phyloP scores from a whole-genome alignment of 1,139 yeast species.

The Yamadazyma membranifaciens region DNA sequence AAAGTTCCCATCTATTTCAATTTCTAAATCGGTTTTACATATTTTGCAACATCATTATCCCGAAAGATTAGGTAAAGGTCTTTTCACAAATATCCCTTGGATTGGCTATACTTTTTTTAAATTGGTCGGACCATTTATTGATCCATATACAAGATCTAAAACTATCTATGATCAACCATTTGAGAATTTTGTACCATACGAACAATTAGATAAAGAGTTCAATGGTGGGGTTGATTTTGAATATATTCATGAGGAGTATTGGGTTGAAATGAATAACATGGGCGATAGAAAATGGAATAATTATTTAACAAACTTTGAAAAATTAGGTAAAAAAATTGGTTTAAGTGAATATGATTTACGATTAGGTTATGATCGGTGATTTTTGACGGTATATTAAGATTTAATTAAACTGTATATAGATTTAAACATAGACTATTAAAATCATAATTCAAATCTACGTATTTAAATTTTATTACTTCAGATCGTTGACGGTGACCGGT shows the following conservation, averaged over 20 bases:
- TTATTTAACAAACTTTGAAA: slow-evolving; percentile 61
- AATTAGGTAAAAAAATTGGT: slow-evolving; percentile 72
- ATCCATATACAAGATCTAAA: slow-evolving; percentile 90
- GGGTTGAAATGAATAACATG: slow-evolving; percentile 68
- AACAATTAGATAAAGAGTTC: slow-evolving; percentile 79
- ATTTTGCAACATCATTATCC: slow-evolving; percentile 95
- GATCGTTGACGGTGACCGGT: no score
- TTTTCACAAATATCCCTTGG: slow-evolving; percentile 90
- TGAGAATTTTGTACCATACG: slow-evolving; percentile 72
- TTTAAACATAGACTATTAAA: not conserved
- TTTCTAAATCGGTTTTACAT: slow-evolving; percentile 74
- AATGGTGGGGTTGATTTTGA: slow-evolving; percentile 84
- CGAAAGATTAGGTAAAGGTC: slow-evolving; percentile 88
- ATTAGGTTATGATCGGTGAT: slow-evolving; percentile 14
- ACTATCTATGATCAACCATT: slow-evolving; percentile 89
- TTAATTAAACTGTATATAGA: not conserved
- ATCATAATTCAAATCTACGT: not conserved
- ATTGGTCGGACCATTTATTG: slow-evolving; percentile 89
- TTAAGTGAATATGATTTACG: slow-evolving; percentile 55
- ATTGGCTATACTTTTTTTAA: slow-evolving; percentile 87
- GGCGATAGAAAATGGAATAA: slow-evolving; percentile 53
- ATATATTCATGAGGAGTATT: slow-evolving; percentile 74
- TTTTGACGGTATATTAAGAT: no score
- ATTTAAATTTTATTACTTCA: no score
- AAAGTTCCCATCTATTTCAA: slow-evolving; percentile 43